Conservation (phyloP, 345 rosid species). For the Psidium friedrichsthalianum region DNA sequence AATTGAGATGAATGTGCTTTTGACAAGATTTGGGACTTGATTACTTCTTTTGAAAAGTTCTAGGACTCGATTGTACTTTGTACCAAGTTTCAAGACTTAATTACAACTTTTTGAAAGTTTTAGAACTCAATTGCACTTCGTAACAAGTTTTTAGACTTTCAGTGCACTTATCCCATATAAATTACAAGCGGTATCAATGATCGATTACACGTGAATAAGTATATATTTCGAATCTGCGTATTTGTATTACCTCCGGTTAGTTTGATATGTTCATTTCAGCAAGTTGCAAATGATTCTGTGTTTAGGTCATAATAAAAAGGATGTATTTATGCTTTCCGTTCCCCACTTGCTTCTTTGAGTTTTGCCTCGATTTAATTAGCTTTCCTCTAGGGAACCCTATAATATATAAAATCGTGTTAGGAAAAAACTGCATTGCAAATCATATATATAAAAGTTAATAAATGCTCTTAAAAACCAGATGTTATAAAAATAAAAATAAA, state of each 20-base stretch:
- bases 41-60: too few species aligned
- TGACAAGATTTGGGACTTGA: too few species aligned
- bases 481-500: neutral
- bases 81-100: too few species aligned
- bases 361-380: neutral
- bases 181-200: neutral
- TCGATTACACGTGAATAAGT: neutral
- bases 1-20: too few species aligned
- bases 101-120: too few species aligned
- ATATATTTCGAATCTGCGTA: neutral
- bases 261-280: neutral
- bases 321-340: neutral
- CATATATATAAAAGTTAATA: neutral
- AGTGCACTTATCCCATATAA: too few species aligned
- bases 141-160: too few species aligned
- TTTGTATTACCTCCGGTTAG: neutral
- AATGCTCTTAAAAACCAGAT: neutral
- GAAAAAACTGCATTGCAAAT: neutral
- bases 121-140: too few species aligned
- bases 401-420: too few species aligned
- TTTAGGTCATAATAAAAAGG: neutral
- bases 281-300: neutral
- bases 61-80: too few species aligned
- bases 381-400: neutral
- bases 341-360: neutral